Conservation (phyloP, 73 alveolate species). For the Paramecium sonneborni region DNA sequence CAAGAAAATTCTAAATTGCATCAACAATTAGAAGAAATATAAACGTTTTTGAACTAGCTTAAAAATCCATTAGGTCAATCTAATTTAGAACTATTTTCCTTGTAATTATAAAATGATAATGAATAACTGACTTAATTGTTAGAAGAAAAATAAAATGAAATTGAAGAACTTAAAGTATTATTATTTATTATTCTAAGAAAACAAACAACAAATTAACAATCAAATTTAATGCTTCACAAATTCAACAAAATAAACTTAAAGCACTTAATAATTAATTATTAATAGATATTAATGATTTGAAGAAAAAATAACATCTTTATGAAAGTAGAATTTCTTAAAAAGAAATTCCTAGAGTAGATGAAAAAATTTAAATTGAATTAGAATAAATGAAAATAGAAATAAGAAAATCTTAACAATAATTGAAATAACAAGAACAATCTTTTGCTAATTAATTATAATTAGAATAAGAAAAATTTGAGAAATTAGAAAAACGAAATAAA, state of each 20-base stretch:
- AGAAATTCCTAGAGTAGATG: not conserved
- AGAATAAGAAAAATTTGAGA: not conserved
- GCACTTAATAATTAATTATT: not conserved
- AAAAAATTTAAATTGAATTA: not conserved
- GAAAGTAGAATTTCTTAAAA: not conserved
- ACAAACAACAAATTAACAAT: not conserved
- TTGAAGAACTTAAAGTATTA: not conserved
- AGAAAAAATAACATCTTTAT: not conserved
- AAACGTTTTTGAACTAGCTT: not conserved
- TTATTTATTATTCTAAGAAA: not conserved
- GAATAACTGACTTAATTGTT: not conserved
- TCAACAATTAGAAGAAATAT: not conserved
- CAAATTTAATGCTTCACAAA: not conserved
- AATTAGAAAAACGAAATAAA: not conserved
- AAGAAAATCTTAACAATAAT: not conserved
- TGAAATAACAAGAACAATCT: not conserved
- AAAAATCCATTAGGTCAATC: not conserved
- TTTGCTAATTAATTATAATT: not conserved
- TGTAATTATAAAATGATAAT: not conserved
- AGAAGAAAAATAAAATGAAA: not conserved
- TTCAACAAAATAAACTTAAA: not conserved
- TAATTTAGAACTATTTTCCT: not conserved
- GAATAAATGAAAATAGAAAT: not conserved
- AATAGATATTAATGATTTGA: not conserved
- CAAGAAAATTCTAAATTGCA: slow-evolving; percentile 3